A percentile compares a stretch with the other conserved stretches of the same genome.
These are phyloP conservation scores for Wickerhamiella sorbophila DNA, from an alignment of 805 yeast species.

Conservation along the genomic window DNA sequence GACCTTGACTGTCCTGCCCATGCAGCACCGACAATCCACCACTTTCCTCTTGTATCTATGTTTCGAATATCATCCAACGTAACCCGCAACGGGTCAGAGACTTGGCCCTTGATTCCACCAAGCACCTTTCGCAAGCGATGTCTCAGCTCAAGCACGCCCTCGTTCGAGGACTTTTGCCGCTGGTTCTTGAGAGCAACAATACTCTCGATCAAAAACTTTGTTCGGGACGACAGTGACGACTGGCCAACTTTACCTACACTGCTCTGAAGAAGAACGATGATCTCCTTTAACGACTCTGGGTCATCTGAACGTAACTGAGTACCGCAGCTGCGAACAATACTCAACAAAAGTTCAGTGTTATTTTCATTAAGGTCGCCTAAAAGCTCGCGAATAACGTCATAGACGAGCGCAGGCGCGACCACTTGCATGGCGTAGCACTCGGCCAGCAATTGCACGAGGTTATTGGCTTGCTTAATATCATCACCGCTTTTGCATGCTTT, in stretches of 20 bases:
- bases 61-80: constrained; percentile 66
- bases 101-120: constrained; percentile 35
- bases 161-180: constrained; percentile 48
- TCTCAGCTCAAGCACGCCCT: constrained; percentile 37
- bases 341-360: constrained; percentile 63
- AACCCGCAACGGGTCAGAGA: constrained; percentile 68
- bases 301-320: constrained; percentile 80
- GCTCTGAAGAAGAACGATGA: constrained; percentile 44
- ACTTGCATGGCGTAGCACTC: constrained; percentile 67
- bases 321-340: constrained; percentile 64
- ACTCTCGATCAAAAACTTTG: constrained; percentile 72
- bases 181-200: constrained; percentile 77
- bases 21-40: constrained; percentile 99
- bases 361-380: constrained; percentile 47
- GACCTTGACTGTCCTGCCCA: constrained; percentile 36
- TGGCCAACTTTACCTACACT: constrained; percentile 29
- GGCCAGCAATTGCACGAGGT: constrained; percentile 59
- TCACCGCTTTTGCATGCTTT: constrained; percentile 13
- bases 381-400: constrained; percentile 48
- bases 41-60: constrained; percentile 73
- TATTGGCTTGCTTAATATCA: constrained; percentile 37
- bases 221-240: constrained; percentile 38
- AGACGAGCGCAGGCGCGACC: constrained; percentile 56
- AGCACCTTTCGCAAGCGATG: constrained; percentile 50
- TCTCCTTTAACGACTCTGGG: constrained; percentile 70